These are phyloP conservation scores for Coniochaeta sp. DNA, from an alignment of 2,329 filamentous ascomycete genomes.

Conservation along the genomic window DNA sequence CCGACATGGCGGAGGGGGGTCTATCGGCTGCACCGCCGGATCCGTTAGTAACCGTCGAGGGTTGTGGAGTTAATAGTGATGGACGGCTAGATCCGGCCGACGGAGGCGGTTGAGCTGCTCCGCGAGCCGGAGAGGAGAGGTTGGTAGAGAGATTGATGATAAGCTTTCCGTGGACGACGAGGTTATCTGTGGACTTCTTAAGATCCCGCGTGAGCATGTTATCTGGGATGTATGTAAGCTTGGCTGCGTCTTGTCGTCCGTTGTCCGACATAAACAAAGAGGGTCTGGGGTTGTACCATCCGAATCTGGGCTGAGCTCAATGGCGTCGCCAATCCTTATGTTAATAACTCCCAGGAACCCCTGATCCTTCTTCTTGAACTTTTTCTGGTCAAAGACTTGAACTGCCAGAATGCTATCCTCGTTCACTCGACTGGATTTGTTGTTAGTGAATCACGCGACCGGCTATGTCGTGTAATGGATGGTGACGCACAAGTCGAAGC, in stretches of 20 bases:
- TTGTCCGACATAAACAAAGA: no score
- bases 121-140: conserved; percentile 60
- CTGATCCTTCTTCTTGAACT: conserved; percentile 99
- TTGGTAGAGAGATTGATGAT: conserved; percentile 97
- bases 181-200: conserved; percentile 96
- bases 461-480: conserved; percentile 13
- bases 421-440: conserved; percentile 67
- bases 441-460: not conserved
- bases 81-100: conserved; percentile 37
- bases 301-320: conserved; percentile 81
- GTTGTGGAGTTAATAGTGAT: conserved; percentile 33
- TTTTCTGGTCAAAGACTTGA: conserved; percentile 99
- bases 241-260: no score
- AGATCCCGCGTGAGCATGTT: conserved; percentile 97
- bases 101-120: conserved; percentile 15
- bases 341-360: conserved; percentile 98
- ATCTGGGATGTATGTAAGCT: no score
- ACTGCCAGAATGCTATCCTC: conserved; percentile 96
- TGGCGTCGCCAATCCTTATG: conserved; percentile 87
- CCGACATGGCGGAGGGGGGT: conserved; percentile 46
- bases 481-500: conserved; percentile 82
- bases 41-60: conserved; percentile 31
- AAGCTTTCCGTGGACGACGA: conserved; percentile 94
- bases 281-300: conserved; percentile 68
- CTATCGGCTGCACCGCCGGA: conserved; percentile 37